Conservation (phyloP, 1,284 basidiomycete species). For the Tilletiopsis washingtonensis region DNA sequence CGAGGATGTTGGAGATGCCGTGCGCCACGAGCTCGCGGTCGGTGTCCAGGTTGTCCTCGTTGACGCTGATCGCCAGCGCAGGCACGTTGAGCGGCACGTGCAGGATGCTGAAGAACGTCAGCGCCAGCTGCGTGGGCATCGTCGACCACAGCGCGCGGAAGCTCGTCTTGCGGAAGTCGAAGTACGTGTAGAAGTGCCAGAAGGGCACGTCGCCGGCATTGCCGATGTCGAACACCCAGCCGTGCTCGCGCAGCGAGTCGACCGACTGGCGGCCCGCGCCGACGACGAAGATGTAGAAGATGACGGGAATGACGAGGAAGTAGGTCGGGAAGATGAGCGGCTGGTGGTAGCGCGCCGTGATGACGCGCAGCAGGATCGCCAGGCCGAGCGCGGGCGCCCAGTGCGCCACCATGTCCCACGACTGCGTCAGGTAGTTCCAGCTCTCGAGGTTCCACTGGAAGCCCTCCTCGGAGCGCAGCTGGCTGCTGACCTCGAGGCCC, state of each 20-base stretch:
- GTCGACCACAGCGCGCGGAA: constrained; percentile 47
- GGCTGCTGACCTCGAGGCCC: constrained; percentile 67
- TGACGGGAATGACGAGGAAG: constrained; percentile 70
- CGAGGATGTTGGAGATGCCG: constrained; percentile 78
- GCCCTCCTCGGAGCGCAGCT: constrained; percentile 66
- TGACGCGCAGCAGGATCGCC: constrained; percentile 68
- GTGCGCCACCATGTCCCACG: constrained; percentile 57
- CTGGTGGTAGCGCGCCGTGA: constrained; percentile 73
- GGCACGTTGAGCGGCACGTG: constrained; percentile 69
- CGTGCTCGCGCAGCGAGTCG: constrained; percentile 56
- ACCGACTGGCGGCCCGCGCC: constrained; percentile 61
- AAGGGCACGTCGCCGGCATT: constrained; percentile 35
- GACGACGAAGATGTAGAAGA: constrained; percentile 72
- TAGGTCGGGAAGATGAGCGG: constrained; percentile 85
- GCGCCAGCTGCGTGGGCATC: constrained; percentile 50
- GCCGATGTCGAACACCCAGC: constrained; percentile 86
- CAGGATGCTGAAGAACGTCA: constrained; percentile 80
- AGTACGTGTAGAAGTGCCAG: constrained; percentile 46
- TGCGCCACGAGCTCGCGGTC: constrained; percentile 88
- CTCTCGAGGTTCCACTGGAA: constrained; percentile 64
- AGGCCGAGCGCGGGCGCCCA: constrained; percentile 71
- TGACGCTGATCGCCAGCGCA: constrained; percentile 84
- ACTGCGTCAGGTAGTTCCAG: constrained; percentile 52
- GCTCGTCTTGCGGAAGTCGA: constrained; percentile 39
- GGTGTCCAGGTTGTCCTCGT: constrained; percentile 80